Percentiles rank a stretch among this genome's conserved stretches.
Conservation (phyloP, 352 stramenopile genomes). For the Phytopythium chamaehyphon region DNA sequence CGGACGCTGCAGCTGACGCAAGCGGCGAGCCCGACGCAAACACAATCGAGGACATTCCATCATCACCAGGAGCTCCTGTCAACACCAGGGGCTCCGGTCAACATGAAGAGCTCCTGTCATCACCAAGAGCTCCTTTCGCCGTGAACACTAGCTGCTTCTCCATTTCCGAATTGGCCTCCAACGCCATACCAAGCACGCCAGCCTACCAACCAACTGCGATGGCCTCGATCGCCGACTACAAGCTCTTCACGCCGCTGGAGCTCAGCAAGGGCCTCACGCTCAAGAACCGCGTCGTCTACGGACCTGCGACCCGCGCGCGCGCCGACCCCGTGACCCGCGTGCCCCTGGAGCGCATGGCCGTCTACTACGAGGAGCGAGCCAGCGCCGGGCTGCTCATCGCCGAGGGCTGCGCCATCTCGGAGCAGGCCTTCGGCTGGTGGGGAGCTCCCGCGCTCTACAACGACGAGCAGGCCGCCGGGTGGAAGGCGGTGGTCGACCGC, state of each 20-base stretch:
- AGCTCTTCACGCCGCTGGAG: conserved; percentile 23
- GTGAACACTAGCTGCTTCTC: too few species aligned
- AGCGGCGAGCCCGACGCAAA: too few species aligned
- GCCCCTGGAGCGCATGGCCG: conserved; percentile 15
- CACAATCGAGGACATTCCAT: too few species aligned
- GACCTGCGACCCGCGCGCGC: conserved; percentile 25
- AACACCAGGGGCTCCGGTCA: too few species aligned
- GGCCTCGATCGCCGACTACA: conserved; percentile 14
- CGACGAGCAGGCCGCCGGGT: conserved; percentile 27
- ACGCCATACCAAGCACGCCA: background rate
- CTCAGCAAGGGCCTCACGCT: conserved; percentile 18
- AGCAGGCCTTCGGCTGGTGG: conserved; percentile 24
- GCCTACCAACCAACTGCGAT: conserved; percentile 6
- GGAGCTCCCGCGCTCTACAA: conserved; percentile 35
- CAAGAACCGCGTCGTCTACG: conserved; percentile 41
- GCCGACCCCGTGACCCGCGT: conserved; percentile 13
- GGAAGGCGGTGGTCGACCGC: conserved; percentile 44
- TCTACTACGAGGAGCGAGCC: conserved; percentile 41
- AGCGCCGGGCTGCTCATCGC: conserved; percentile 40
- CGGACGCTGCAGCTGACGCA: too few species aligned
- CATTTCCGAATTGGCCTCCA: background rate
- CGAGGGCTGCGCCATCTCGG: conserved; percentile 31
- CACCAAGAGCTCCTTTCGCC: too few species aligned
- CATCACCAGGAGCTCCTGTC: too few species aligned
- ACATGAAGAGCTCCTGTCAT: too few species aligned